Evolutionary conservation across 176 grass and related monocot species (phyloP).

Genomic region (Avena insularis): DNA sequence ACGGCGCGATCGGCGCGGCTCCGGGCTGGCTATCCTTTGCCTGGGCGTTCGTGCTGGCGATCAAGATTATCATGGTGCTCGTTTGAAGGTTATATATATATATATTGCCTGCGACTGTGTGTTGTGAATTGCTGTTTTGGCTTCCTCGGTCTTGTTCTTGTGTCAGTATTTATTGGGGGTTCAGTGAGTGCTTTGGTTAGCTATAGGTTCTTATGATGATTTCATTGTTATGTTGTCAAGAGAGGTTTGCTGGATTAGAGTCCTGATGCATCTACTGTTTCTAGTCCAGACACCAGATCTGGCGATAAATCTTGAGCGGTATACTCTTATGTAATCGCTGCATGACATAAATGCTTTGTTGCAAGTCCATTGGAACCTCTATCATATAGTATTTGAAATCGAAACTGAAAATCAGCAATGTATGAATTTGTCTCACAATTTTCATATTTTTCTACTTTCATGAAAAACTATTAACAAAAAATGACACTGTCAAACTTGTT

Average conservation of each 20-base stretch:
- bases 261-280: slow-evolving; percentile 9
- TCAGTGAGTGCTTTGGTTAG: slow-evolving; percentile 33
- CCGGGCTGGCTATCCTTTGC: slow-evolving; percentile 9
- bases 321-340: too few species aligned
- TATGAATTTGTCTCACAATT: too few species aligned
- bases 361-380: too few species aligned
- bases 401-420: too few species aligned
- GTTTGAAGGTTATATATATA: slow-evolving; percentile 2
- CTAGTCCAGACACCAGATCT: background rate
- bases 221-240: background rate
- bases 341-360: too few species aligned
- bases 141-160: background rate
- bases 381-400: too few species aligned
- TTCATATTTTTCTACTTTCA: too few species aligned
- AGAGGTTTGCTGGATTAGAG: background rate
- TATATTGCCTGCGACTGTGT: background rate
- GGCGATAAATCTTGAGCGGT: too few species aligned
- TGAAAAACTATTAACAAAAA: too few species aligned
- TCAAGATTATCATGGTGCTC: background rate
- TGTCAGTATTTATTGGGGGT: slow-evolving; percentile 3
- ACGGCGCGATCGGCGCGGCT: background rate
- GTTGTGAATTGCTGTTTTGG: background rate
- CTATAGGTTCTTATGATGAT: background rate
- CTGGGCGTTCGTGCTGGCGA: slow-evolving; percentile 9
- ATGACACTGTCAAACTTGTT: too few species aligned